Evolutionary conservation across 257 asterid genomes (phyloP).

Genomic region (Galeopsis tetrahit): DNA sequence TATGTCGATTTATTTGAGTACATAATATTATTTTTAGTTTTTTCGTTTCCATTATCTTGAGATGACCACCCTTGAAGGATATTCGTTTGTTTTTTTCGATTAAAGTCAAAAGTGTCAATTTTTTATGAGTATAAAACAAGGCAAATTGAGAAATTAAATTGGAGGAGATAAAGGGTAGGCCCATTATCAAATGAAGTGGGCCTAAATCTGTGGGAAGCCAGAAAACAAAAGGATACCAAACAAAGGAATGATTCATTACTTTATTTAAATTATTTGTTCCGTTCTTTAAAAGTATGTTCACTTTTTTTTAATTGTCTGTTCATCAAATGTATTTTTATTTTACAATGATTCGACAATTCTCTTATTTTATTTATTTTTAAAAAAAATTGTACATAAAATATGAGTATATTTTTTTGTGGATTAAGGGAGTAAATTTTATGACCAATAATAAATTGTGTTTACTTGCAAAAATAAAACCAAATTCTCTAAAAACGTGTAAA

Average conservation of each 20-base stretch:
- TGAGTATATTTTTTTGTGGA: no score
- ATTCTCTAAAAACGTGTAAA: no score
- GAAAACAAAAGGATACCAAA: conserved; percentile 12
- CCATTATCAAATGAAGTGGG: conserved; percentile 29
- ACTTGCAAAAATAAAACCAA: not conserved
- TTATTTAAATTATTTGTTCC: no score
- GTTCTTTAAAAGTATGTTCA: no score
- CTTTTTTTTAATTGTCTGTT: no score
- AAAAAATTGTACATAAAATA: no score
- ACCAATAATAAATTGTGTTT: not conserved
- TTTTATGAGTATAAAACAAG: not conserved
- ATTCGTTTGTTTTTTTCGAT: conserved; percentile 18
- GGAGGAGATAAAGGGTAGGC: conserved; percentile 19
- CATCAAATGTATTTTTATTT: no score
- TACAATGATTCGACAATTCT: no score
- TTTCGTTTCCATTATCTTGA: not conserved
- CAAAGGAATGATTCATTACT: not conserved
- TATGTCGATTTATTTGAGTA: conserved; percentile 11
- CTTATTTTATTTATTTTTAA: no score
- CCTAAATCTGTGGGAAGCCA: conserved; percentile 17
- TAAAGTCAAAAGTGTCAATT: conserved; percentile 19
- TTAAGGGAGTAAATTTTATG: no score
- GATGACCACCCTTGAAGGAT: conserved; percentile 3
- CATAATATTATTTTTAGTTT: not conserved
- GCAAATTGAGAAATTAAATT: not conserved